Conservation (phyloP, 768 basidiomycete species). For the Scleroderma citrinum region DNA sequence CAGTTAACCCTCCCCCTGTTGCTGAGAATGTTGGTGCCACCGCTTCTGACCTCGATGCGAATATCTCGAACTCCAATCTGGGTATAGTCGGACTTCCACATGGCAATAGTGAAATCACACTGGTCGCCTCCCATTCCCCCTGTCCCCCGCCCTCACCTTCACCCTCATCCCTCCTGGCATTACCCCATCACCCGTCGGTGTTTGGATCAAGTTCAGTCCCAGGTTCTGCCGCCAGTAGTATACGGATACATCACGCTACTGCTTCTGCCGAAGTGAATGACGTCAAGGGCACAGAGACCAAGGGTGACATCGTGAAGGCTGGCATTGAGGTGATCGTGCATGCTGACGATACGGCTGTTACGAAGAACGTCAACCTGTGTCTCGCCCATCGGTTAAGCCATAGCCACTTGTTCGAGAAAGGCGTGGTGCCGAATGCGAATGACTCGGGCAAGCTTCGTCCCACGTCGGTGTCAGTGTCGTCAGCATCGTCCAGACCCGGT, state of each 20-base stretch:
- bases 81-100: background rate
- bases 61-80: background rate
- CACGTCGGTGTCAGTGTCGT: background rate
- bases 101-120: background rate
- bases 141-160: background rate
- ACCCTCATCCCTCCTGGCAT: background rate
- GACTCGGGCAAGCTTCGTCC: background rate
- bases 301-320: background rate
- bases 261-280: background rate
- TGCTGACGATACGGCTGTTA: background rate
- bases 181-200: background rate
- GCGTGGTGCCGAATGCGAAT: too few species aligned
- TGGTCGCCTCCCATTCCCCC: background rate
- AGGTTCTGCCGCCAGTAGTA: background rate
- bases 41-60: background rate
- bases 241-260: background rate
- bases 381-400: background rate
- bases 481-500: background rate
- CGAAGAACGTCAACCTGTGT: background rate
- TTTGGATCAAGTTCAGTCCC: background rate
- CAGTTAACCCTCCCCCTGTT: background rate
- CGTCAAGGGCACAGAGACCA: background rate
- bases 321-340: background rate
- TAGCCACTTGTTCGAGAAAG: background rate
- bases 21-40: background rate